Evolutionary conservation across 2,329 filamentous ascomycete species (phyloP).

Genomic region (Corniculantispora saksenae): DNA sequence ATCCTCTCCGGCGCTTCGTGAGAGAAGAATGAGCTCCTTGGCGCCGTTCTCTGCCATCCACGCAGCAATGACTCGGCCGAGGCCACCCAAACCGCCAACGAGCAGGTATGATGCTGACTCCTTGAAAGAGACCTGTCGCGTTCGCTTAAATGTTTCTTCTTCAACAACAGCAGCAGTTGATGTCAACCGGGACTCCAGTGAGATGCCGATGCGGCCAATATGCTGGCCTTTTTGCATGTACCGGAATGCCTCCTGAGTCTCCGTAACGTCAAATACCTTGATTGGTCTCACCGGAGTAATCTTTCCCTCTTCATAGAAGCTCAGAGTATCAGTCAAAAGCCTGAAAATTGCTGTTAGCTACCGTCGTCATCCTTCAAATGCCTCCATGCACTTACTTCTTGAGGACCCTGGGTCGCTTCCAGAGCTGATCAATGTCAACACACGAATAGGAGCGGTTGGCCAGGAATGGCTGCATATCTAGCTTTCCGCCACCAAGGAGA

Average conservation of each 20-base stretch:
- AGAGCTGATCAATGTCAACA: background rate
- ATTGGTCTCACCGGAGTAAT: constrained; percentile 8
- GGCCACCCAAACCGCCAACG: background rate
- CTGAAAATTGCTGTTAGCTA: background rate
- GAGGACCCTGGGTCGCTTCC: background rate
- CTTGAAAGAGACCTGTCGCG: no score
- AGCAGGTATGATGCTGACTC: constrained; percentile 5
- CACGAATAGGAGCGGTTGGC: background rate
- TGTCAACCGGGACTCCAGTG: background rate
- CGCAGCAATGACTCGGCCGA: background rate
- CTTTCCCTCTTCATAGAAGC: background rate
- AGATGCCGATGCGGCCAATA: constrained; percentile 7
- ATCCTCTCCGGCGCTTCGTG: background rate
- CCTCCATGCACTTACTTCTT: no score
- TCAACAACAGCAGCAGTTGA: background rate
- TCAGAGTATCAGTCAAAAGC: background rate
- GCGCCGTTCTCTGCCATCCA: background rate
- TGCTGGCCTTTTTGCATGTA: constrained; percentile 7
- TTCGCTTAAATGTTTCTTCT: no score
- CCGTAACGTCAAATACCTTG: background rate
- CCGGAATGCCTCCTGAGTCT: constrained; percentile 16
- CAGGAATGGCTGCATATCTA: background rate
- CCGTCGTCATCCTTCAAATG: background rate
- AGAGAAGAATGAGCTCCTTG: background rate
- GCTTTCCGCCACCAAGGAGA: background rate